Conservation (phyloP, 495 filamentous ascomycete genomes). For the Penicillium malachiteum region DNA sequence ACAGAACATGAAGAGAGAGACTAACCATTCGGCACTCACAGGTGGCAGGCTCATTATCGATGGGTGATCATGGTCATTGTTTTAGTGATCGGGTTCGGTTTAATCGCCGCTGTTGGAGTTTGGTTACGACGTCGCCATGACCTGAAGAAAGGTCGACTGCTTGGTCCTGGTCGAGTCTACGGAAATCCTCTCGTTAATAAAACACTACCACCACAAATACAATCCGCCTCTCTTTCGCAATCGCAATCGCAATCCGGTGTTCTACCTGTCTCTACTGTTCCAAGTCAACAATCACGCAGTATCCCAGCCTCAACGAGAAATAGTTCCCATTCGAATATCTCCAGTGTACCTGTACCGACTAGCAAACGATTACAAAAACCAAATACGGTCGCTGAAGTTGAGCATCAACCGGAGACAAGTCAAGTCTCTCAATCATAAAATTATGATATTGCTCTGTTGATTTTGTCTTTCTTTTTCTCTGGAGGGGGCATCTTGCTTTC, state of each 20-base stretch:
- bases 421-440: slow-evolving; percentile 20
- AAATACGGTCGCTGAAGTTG: slow-evolving; percentile 20
- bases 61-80: slow-evolving; percentile 58
- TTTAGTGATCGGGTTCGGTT: slow-evolving; percentile 44
- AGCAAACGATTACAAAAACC: slow-evolving; percentile 25
- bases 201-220: slow-evolving; percentile 18
- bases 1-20: neutral
- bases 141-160: slow-evolving; percentile 28
- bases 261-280: neutral
- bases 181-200: slow-evolving; percentile 17
- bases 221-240: neutral
- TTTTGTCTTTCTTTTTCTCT: slow-evolving; percentile 9
- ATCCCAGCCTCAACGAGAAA: slow-evolving; percentile 25
- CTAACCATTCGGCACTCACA: slow-evolving; percentile 14
- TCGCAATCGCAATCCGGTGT: neutral
- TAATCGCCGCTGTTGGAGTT: slow-evolving; percentile 34
- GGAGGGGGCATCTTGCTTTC: neutral
- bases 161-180: slow-evolving; percentile 27
- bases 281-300: neutral
- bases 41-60: slow-evolving; percentile 51
- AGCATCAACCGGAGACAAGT: slow-evolving; percentile 19
- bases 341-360: slow-evolving; percentile 7
- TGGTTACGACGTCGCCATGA: slow-evolving; percentile 52
- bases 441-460: neutral
- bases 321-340: slow-evolving; percentile 34